Evolutionary conservation across 2,329 filamentous ascomycete genomes (phyloP).

Genomic region (Aspergillus versicolor): DNA sequence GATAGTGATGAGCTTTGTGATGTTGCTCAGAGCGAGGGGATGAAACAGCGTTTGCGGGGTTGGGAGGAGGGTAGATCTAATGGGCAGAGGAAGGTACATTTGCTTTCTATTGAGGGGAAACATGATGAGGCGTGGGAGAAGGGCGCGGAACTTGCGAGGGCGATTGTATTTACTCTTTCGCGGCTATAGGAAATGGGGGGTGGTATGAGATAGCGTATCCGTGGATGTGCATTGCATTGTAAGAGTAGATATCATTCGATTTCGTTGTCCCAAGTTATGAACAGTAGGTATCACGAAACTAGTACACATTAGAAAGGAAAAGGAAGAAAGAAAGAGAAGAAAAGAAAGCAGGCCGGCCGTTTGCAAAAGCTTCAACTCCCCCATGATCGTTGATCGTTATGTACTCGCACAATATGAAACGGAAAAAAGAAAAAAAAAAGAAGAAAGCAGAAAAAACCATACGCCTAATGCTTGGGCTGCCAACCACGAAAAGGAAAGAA

Average conservation of each 20-base stretch:
- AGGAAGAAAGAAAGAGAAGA: constrained; percentile 18
- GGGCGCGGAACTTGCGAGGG: constrained; percentile 40
- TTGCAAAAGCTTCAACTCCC: constrained; percentile 26
- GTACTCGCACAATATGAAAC: constrained; percentile 29
- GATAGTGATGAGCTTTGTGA: constrained; percentile 44
- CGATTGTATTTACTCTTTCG: constrained; percentile 33
- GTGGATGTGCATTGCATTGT: background rate
- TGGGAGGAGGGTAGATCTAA: constrained; percentile 35
- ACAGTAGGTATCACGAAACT: constrained; percentile 16
- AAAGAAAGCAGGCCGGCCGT: constrained; percentile 24
- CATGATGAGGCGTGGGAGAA: constrained; percentile 46
- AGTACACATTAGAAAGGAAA: constrained; percentile 25
- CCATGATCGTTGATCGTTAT: constrained; percentile 25
- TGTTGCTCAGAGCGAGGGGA: constrained; percentile 35
- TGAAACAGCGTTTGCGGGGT: constrained; percentile 53
- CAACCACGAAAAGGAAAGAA: constrained; percentile 8
- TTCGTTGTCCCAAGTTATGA: constrained; percentile 11
- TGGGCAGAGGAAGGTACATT: constrained; percentile 39
- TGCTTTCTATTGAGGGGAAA: constrained; percentile 36
- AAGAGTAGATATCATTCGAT: constrained; percentile 4
- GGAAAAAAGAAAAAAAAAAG: no score
- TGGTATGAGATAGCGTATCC: background rate
- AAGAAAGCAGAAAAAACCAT: constrained; percentile 17
- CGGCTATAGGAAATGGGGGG: constrained; percentile 26
- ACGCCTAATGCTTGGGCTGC: constrained; percentile 25